Evolutionary conservation across 2,329 filamentous ascomycete genomes (phyloP).

Genomic region (Monilinia fructicola): DNA sequence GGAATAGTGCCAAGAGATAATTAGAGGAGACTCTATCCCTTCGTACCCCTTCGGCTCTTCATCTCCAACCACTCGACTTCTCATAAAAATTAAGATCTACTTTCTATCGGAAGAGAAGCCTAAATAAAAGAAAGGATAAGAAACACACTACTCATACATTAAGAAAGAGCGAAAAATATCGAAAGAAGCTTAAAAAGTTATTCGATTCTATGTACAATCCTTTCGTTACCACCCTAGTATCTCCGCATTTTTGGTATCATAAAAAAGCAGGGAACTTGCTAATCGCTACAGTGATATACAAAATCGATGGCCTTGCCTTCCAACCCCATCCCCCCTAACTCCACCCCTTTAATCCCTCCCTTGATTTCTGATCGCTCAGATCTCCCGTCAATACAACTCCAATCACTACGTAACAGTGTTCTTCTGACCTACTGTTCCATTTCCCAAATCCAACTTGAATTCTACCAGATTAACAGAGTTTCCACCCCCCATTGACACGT

Average conservation of each 20-base stretch:
- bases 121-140: neutral
- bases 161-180: neutral
- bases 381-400: no score
- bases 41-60: no score
- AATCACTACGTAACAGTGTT: neutral
- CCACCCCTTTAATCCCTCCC: neutral
- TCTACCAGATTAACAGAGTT: constrained; percentile 34
- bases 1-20: no score
- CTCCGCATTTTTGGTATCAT: constrained; percentile 16
- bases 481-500: constrained; percentile 36
- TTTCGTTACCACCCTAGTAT: neutral
- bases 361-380: neutral
- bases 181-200: neutral
- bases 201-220: constrained; percentile 18
- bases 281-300: constrained; percentile 20
- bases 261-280: constrained; percentile 10
- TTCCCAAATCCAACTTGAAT: constrained; percentile 15
- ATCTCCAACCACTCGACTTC: no score
- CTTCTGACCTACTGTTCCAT: constrained; percentile 1
- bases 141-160: neutral
- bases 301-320: constrained; percentile 20
- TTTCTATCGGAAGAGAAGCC: no score
- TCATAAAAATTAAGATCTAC: no score
- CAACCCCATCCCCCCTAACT: neutral
- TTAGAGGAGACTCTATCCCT: no score